Evolutionary conservation across 2,329 filamentous ascomycete species (phyloP).

Genomic region (Magnaporthiopsis poae): DNA sequence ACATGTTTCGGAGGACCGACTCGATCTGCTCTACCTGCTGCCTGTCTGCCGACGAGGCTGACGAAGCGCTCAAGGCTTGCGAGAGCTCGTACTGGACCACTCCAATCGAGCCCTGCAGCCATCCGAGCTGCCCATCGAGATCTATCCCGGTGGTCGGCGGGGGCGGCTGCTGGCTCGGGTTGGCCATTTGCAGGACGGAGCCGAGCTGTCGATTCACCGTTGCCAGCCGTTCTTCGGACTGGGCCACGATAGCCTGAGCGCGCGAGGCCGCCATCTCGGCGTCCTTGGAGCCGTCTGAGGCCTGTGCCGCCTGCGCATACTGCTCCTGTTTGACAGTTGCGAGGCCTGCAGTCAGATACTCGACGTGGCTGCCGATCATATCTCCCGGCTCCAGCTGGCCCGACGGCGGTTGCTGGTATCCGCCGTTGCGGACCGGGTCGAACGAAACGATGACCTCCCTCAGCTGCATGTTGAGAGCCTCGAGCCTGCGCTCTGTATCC

Average conservation of each 20-base stretch:
- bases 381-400: slow-evolving; percentile 33
- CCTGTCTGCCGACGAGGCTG: slow-evolving; percentile 21
- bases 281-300: slow-evolving; percentile 13
- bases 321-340: slow-evolving; percentile 50
- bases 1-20: slow-evolving; percentile 41
- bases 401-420: slow-evolving; percentile 34
- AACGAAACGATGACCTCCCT: slow-evolving; percentile 56
- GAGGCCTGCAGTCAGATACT: slow-evolving; percentile 61
- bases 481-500: slow-evolving; percentile 55
- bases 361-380: slow-evolving; percentile 48
- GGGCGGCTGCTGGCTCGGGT: slow-evolving; percentile 43
- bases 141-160: slow-evolving; percentile 47
- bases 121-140: slow-evolving; percentile 57
- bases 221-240: slow-evolving; percentile 45
- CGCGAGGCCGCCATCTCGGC: slow-evolving; percentile 16
- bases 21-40: slow-evolving; percentile 47
- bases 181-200: slow-evolving; percentile 41
- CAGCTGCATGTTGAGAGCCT: slow-evolving; percentile 56
- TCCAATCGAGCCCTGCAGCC: slow-evolving; percentile 54
- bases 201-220: slow-evolving; percentile 56
- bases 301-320: slow-evolving; percentile 24
- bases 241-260: slow-evolving; percentile 20
- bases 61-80: slow-evolving; percentile 24
- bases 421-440: slow-evolving; percentile 44
- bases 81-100: slow-evolving; percentile 36